Evolutionary conservation across 371 early-diverging fungal species (phyloP).

Genomic region (Paramicrosporidium saccamoebae): DNA sequence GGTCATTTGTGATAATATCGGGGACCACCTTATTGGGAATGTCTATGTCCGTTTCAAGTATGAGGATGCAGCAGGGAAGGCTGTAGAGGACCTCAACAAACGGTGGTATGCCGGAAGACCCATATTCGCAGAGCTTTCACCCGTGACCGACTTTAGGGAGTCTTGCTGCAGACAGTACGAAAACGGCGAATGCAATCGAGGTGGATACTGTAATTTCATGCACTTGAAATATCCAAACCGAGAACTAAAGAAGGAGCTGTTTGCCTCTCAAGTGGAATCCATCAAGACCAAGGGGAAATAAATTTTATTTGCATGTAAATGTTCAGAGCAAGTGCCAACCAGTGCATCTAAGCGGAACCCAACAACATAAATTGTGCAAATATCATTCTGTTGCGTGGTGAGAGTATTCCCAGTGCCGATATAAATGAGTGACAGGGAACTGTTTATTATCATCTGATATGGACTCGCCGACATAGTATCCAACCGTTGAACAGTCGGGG

Average conservation of each 20-base stretch:
- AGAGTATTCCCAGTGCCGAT: too few relatives aligned
- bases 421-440: too few relatives aligned
- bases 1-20: constrained; percentile 88
- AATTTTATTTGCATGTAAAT: too few relatives aligned
- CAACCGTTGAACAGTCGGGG: too few relatives aligned
- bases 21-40: constrained; percentile 85
- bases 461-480: too few relatives aligned
- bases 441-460: too few relatives aligned
- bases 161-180: constrained; percentile 92
- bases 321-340: too few relatives aligned
- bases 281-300: too few relatives aligned
- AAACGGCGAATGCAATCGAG: constrained; percentile 66
- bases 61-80: constrained; percentile 72
- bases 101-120: constrained; percentile 80
- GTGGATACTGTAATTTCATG: constrained; percentile 95
- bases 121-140: constrained; percentile 73
- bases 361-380: too few relatives aligned
- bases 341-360: too few relatives aligned
- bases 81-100: constrained; percentile 56
- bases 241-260: constrained; percentile 29
- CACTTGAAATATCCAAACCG: constrained; percentile 56
- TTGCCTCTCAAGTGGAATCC: constrained; percentile 34
- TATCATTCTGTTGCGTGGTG: too few relatives aligned
- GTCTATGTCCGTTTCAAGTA: constrained; percentile 70
- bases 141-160: constrained; percentile 84